Percentiles rank a stretch among this genome's conserved stretches.
These are phyloP conservation scores for Apiospora sp. DNA, from an alignment of 2,329 filamentous ascomycete genomes.

Conservation along the genomic window DNA sequence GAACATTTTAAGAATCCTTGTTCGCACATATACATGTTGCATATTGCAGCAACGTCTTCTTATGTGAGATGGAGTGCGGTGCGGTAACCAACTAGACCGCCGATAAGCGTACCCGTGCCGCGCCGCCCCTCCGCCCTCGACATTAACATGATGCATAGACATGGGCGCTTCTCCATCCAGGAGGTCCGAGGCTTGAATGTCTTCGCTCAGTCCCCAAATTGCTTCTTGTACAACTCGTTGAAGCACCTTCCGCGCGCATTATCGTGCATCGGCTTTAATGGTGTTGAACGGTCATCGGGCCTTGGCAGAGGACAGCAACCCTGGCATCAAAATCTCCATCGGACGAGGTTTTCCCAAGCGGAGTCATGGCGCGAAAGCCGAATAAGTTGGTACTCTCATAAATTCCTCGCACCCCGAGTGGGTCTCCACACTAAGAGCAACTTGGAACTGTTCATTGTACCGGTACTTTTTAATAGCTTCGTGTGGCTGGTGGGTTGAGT, in stretches of 20 bases:
- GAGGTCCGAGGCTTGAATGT: not conserved
- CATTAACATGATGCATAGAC: not conserved
- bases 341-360: constrained; percentile 13
- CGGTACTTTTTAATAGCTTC: not conserved
- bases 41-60: not conserved
- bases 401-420: not conserved
- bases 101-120: not conserved
- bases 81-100: not conserved
- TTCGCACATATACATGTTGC: constrained; percentile 3
- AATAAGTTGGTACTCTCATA: not conserved
- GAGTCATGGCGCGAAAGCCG: constrained; percentile 10
- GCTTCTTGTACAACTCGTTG: not conserved
- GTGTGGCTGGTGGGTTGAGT: constrained; percentile 2
- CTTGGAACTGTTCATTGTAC: not conserved
- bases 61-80: not conserved
- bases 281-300: not conserved
- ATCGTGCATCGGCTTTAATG: not conserved
- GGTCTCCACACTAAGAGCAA: not conserved
- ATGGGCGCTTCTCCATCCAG: not conserved
- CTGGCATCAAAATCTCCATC: not conserved
- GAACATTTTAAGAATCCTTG: constrained; percentile 1
- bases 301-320: constrained; percentile 2
- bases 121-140: not conserved
- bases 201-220: not conserved
- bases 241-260: not conserved